Conservation (phyloP, 352 stramenopile genomes). For the Pythium apleroticum region DNA sequence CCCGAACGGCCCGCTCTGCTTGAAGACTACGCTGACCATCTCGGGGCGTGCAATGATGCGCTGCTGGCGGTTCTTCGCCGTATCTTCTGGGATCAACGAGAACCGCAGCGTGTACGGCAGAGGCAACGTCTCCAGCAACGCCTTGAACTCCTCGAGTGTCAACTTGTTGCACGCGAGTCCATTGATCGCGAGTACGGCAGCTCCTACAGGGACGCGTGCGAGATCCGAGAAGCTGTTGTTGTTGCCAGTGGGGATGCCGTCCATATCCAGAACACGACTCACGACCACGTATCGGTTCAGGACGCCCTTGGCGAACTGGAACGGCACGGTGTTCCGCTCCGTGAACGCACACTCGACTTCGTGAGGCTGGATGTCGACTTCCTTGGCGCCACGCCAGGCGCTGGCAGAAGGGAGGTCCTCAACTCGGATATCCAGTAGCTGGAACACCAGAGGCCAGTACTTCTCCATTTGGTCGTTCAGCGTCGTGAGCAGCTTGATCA, state of each 20-base stretch:
- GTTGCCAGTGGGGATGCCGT: not conserved
- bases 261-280: conserved; percentile 46
- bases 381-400: conserved; percentile 75
- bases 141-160: conserved; percentile 63
- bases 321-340: conserved; percentile 49
- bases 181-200: conserved; percentile 73
- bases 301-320: conserved; percentile 67
- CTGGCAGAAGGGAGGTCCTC: conserved; percentile 76
- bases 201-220: conserved; percentile 49
- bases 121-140: conserved; percentile 50
- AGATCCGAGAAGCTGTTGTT: conserved; percentile 31
- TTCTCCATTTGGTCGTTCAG: conserved; percentile 85
- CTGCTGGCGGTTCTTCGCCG: conserved; percentile 47
- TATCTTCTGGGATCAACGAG: conserved; percentile 61
- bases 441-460: conserved; percentile 84
- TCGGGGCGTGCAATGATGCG: conserved; percentile 51
- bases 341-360: conserved; percentile 66
- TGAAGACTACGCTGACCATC: conserved; percentile 63
- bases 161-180: conserved; percentile 71
- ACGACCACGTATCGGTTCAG: conserved; percentile 73
- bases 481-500: conserved; percentile 81
- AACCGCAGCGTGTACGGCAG: conserved; percentile 68
- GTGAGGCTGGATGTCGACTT: conserved; percentile 67
- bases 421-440: conserved; percentile 76
- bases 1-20: conserved; percentile 69